These are phyloP conservation scores for Pseudozyma tsukubaensis DNA, from an alignment of 1,284 basidiomycete species.

Conservation along the genomic window DNA sequence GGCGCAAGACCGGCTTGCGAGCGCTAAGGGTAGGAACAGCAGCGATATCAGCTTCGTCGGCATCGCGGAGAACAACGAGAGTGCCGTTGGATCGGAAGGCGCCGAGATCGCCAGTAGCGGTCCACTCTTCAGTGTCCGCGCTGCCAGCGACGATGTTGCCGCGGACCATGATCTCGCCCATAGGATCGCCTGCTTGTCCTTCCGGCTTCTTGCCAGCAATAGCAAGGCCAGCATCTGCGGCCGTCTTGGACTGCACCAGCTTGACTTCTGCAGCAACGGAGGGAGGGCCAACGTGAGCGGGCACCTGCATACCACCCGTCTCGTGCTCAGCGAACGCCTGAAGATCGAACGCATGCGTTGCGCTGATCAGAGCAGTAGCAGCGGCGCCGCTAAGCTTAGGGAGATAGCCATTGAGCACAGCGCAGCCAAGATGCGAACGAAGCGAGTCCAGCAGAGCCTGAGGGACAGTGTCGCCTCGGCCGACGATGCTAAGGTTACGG, in stretches of 20 bases:
- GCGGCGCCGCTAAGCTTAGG: constrained; percentile 25
- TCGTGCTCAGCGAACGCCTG: constrained; percentile 63
- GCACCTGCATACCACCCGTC: constrained; percentile 42
- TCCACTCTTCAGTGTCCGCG: constrained; percentile 29
- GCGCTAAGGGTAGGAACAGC: constrained; percentile 34
- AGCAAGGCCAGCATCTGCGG: constrained; percentile 23
- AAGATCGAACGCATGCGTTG: constrained; percentile 61
- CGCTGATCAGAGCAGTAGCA: constrained; percentile 52
- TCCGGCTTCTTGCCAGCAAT: constrained; percentile 39
- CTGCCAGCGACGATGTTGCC: constrained; percentile 48
- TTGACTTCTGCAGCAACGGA: constrained; percentile 62
- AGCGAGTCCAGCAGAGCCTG: constrained; percentile 63
- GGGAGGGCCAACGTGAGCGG: constrained; percentile 64
- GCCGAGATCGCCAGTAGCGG: constrained; percentile 57
- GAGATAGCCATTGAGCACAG: constrained; percentile 61
- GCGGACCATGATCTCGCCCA: constrained; percentile 57
- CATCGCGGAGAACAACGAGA: constrained; percentile 56
- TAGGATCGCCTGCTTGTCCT: constrained; percentile 44
- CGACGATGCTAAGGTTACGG: constrained; percentile 38
- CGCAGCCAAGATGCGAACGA: constrained; percentile 58
- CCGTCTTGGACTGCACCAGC: constrained; percentile 50
- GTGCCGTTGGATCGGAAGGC: constrained; percentile 64
- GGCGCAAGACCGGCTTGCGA: constrained; percentile 36
- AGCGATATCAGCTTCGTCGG: constrained; percentile 27
- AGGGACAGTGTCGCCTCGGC: constrained; percentile 38